phyloP scores from a whole-genome alignment of 2,329 filamentous ascomycete species.

The Mycosphaerella sp. region DNA sequence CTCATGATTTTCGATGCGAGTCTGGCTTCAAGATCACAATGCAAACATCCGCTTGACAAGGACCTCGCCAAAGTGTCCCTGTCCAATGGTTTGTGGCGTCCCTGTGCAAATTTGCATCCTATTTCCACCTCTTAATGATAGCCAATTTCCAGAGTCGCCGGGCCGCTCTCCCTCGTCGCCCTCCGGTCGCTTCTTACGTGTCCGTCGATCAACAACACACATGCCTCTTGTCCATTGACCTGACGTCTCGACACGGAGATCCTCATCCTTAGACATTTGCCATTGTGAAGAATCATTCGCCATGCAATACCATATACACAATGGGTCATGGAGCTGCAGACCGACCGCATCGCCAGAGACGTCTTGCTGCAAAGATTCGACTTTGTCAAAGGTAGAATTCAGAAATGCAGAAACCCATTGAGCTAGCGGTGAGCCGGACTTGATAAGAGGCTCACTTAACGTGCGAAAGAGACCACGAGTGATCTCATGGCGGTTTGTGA shows the following conservation, averaged over 20 bases:
- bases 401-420: slow-evolving; percentile 44
- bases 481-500: slow-evolving; percentile 42
- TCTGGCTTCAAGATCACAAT: not conserved
- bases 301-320: slow-evolving; percentile 36
- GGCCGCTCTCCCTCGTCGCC: slow-evolving; percentile 51
- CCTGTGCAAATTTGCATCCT: slow-evolving; percentile 66
- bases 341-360: slow-evolving; percentile 35
- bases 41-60: slow-evolving; percentile 23
- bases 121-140: slow-evolving; percentile 69
- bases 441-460: slow-evolving; percentile 26
- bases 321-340: slow-evolving; percentile 45
- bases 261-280: slow-evolving; percentile 51
- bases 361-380: slow-evolving; percentile 37
- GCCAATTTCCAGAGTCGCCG: slow-evolving; percentile 70
- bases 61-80: slow-evolving; percentile 41
- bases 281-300: slow-evolving; percentile 27
- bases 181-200: slow-evolving; percentile 47
- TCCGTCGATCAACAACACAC: slow-evolving; percentile 74
- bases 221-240: slow-evolving; percentile 92
- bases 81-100: slow-evolving; percentile 62
- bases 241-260: slow-evolving; percentile 80
- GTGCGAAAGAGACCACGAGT: slow-evolving; percentile 37
- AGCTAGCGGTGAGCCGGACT: slow-evolving; percentile 39
- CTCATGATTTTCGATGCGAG: no score
- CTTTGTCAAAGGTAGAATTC: slow-evolving; percentile 42